Conservation (phyloP, 768 basidiomycete species). For the Leccinum fibrillosum region DNA sequence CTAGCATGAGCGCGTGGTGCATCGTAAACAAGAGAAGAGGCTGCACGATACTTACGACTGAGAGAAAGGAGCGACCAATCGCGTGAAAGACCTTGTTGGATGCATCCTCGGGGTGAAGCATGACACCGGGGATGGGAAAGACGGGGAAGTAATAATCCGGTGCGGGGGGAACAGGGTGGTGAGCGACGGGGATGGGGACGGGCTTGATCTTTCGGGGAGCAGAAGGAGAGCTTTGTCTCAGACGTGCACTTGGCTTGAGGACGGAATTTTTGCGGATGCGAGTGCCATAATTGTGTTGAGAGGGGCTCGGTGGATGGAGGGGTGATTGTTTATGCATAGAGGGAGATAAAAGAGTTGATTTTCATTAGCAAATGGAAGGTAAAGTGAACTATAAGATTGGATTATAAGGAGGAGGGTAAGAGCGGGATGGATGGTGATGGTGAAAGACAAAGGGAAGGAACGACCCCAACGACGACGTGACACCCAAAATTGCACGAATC, state of each 20-base stretch:
- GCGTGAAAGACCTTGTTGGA: conserved; percentile 69
- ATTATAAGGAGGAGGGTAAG: conserved; percentile 14
- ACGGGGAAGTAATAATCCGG: conserved; percentile 28
- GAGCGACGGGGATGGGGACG: conserved; percentile 23
- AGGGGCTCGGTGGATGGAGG: conserved; percentile 5
- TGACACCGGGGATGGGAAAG: conserved; percentile 62
- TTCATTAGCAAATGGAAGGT: conserved; percentile 23
- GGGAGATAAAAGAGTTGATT: neutral
- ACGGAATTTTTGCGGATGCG: conserved; percentile 50
- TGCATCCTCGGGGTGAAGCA: conserved; percentile 74
- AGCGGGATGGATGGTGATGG: conserved; percentile 23
- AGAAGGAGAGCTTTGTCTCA: conserved; percentile 42
- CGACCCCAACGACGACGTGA: conserved; percentile 25
- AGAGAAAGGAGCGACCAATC: conserved; percentile 68
- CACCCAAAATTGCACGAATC: conserved; percentile 28
- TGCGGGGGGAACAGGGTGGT: conserved; percentile 15
- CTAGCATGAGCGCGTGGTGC: conserved; percentile 12
- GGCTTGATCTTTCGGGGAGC: conserved; percentile 33
- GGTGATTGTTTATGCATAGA: conserved; percentile 11
- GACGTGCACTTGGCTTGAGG: conserved; percentile 51
- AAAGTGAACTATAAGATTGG: conserved; percentile 9
- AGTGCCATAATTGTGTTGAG: conserved; percentile 48
- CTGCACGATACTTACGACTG: conserved; percentile 51
- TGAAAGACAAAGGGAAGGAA: conserved; percentile 27
- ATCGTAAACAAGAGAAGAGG: conserved; percentile 15